A percentile compares a stretch with the other conserved stretches of the same genome.
These are phyloP conservation scores for Dalbergia oliveri DNA, from an alignment of 306 rosid genomes.

Conservation along the genomic window DNA sequence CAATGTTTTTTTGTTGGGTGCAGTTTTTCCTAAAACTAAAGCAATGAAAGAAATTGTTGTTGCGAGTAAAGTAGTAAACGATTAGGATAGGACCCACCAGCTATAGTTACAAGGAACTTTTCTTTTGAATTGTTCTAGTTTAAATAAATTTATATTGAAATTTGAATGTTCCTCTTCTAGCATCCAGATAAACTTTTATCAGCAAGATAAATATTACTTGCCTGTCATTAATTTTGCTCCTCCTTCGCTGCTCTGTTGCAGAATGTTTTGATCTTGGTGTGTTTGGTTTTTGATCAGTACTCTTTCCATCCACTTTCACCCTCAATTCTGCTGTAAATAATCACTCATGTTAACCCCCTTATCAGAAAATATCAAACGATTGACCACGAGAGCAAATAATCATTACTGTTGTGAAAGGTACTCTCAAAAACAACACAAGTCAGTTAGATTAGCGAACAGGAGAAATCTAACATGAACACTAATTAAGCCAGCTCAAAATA, in stretches of 20 bases:
- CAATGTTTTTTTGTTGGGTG: neutral
- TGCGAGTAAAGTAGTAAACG: neutral
- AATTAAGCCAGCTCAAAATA: slow-evolving; percentile 3
- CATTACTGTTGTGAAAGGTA: neutral
- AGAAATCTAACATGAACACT: slow-evolving; percentile 12
- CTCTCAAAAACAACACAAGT: neutral
- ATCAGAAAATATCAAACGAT: slow-evolving; percentile 26
- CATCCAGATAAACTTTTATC: slow-evolving; percentile 7
- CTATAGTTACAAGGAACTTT: neutral
- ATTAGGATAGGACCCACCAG: neutral
- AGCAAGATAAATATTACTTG: slow-evolving; percentile 47
- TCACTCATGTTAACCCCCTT: slow-evolving; percentile 5
- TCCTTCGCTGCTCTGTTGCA: slow-evolving; percentile 96
- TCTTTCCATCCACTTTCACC: slow-evolving; percentile 72
- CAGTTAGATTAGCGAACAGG: slow-evolving; percentile 16
- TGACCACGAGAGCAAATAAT: slow-evolving; percentile 10
- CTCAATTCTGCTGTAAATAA: slow-evolving; percentile 58
- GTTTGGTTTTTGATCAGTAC: slow-evolving; percentile 84
- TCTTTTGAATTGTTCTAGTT: slow-evolving; percentile 2
- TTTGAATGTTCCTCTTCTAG: slow-evolving; percentile 1
- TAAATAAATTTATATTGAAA: slow-evolving; percentile 23
- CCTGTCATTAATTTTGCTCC: slow-evolving; percentile 99
- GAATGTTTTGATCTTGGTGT: slow-evolving; percentile 99
- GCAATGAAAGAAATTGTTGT: neutral
- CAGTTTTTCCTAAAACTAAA: neutral